Percentiles rank a stretch among this genome's conserved stretches.
These are phyloP conservation scores for Plasmodiophora brassicae DNA, from an alignment of 208 protist species.

Conservation along the genomic window DNA sequence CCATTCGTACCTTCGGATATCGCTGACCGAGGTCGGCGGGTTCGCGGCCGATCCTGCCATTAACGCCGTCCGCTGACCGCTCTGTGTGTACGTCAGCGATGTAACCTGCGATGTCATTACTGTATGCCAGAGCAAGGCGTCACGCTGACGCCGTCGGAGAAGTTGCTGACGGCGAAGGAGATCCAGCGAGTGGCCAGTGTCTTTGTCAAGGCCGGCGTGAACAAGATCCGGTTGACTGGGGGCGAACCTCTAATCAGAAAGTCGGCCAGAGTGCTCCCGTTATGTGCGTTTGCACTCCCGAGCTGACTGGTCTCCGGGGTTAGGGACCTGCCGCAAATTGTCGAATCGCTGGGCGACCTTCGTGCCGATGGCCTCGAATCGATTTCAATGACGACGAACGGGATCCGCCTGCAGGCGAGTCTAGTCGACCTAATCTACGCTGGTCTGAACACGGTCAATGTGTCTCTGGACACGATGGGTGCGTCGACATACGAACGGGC, in stretches of 20 bases:
- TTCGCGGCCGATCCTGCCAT: too few species aligned
- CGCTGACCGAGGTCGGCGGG: slow-evolving; percentile 35
- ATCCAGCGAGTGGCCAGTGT: slow-evolving; percentile 6
- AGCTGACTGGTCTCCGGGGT: too few species aligned
- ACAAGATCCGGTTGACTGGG: slow-evolving; percentile 43
- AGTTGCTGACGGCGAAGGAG: slow-evolving; percentile 26
- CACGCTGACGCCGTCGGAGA: background rate
- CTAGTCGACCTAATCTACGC: background rate
- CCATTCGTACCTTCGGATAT: slow-evolving; percentile 50
- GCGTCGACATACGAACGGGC: too few species aligned
- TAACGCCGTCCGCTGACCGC: too few species aligned
- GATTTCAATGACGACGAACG: slow-evolving; percentile 40
- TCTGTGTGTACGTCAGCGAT: slow-evolving; percentile 36
- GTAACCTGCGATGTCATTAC: slow-evolving; percentile 54
- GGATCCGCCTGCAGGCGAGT: background rate
- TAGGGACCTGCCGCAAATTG: background rate
- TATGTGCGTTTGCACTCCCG: too few species aligned
- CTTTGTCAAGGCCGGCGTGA: slow-evolving; percentile 34
- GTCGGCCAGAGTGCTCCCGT: too few species aligned
- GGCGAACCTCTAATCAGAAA: slow-evolving; percentile 34
- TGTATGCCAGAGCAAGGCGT: slow-evolving; percentile 54
- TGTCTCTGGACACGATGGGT: slow-evolving; percentile 67
- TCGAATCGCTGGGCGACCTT: background rate
- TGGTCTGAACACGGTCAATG: slow-evolving; percentile 64
- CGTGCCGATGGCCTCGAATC: background rate